Conservation (phyloP, 2,329 filamentous ascomycete species). For the Apiospora sp. region DNA sequence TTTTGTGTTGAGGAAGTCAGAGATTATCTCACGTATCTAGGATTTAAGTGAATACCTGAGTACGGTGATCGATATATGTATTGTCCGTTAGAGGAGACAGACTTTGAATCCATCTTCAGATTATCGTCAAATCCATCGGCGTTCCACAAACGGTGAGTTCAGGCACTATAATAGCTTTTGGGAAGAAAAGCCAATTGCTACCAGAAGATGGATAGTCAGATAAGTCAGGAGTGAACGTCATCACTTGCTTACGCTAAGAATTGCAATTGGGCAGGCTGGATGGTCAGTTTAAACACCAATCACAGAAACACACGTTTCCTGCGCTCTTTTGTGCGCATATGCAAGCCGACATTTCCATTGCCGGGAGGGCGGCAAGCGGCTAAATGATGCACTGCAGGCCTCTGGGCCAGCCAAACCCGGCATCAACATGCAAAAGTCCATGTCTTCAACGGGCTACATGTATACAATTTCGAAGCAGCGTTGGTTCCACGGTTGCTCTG, state of each 20-base stretch:
- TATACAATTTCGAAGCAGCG: no score
- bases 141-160: no score
- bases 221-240: not conserved
- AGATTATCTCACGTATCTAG: rapidly evolving
- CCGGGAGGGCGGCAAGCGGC: no score
- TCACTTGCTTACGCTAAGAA: not conserved
- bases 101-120: not conserved
- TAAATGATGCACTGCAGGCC: no score
- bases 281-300: not conserved
- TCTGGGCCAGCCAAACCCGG: no score
- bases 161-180: no score
- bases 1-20: not conserved
- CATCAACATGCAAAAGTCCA: no score
- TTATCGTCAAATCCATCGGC: not conserved
- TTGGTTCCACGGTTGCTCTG: no score
- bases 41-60: not conserved
- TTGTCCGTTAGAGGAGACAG: no score
- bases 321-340: not conserved
- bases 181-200: no score
- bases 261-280: not conserved
- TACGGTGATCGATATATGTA: not conserved
- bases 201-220: not conserved
- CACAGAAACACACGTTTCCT: not conserved
- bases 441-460: no score
- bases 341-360: no score